phyloP scores from a whole-genome alignment of 176 grass and related monocot species.

The Aegilops tauschii region DNA sequence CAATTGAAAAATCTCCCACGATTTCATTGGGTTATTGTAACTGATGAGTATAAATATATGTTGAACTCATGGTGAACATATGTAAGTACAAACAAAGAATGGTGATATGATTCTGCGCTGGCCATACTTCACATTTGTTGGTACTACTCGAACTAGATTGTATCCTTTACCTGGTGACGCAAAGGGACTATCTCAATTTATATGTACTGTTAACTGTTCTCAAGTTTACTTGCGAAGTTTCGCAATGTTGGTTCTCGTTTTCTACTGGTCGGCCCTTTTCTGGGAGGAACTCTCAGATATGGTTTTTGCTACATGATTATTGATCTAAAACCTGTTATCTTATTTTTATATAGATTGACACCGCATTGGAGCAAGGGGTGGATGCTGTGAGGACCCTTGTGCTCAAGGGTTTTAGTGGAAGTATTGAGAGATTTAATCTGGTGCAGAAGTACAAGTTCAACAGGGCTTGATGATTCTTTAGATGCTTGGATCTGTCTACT shows the following conservation, averaged over 20 bases:
- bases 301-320: constrained; percentile 16
- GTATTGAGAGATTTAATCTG: constrained; percentile 88
- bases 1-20: constrained; percentile 20
- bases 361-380: constrained; percentile 82
- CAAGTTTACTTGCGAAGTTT: neutral
- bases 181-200: neutral
- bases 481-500: constrained; percentile 25
- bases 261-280: constrained; percentile 11
- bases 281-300: constrained; percentile 25
- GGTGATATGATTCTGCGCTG: constrained; percentile 8
- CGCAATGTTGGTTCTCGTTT: neutral
- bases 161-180: neutral
- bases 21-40: constrained; percentile 23
- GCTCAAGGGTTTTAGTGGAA: constrained; percentile 77
- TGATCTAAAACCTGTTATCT: constrained; percentile 37
- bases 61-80: neutral
- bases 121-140: neutral
- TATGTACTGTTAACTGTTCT: neutral
- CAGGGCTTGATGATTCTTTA: constrained; percentile 53
- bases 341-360: constrained; percentile 68
- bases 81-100: constrained; percentile 24
- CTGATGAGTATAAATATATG: neutral
- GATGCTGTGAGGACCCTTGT: constrained; percentile 85
- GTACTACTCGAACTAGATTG: neutral
- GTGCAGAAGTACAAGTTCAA: constrained; percentile 99